Percentiles rank a stretch among this genome's conserved stretches.
phyloP scores from a whole-genome alignment of 805 yeast genomes.

The Starmera quercuum region DNA sequence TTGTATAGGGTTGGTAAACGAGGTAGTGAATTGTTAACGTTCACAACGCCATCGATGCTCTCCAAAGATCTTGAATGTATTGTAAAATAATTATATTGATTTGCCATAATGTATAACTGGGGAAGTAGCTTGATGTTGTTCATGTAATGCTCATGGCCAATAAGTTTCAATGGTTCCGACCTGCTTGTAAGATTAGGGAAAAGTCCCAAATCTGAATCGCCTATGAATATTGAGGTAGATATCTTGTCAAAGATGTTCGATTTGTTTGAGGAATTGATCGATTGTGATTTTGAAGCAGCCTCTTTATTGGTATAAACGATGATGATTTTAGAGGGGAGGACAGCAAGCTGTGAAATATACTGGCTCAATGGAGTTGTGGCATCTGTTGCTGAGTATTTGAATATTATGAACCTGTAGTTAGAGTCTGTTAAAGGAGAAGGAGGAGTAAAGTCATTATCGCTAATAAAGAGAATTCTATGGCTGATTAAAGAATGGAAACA shows the following conservation, averaged over 20 bases:
- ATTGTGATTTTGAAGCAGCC: background rate
- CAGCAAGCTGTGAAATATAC: too few relatives aligned
- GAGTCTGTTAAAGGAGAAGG: too few relatives aligned
- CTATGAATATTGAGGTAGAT: background rate
- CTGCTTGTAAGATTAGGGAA: background rate
- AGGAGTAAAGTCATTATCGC: too few relatives aligned
- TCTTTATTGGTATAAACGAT: background rate
- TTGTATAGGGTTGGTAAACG: slow-evolving; percentile 12
- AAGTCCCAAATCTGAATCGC: background rate
- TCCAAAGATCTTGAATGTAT: slow-evolving; percentile 9
- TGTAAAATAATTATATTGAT: slow-evolving; percentile 9
- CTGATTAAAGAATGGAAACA: too few relatives aligned
- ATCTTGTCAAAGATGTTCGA: background rate
- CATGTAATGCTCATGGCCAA: background rate
- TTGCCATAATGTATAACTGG: slow-evolving; percentile 10
- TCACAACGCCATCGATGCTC: slow-evolving; percentile 10
- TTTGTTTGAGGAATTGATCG: background rate
- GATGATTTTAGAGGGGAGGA: background rate
- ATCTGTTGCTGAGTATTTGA: background rate
- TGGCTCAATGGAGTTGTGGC: background rate
- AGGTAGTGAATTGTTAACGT: slow-evolving; percentile 12
- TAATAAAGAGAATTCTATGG: too few relatives aligned
- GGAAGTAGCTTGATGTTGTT: slow-evolving; percentile 5
- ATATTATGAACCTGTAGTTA: background rate
- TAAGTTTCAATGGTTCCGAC: background rate